phyloP scores from a whole-genome alignment of 2,329 filamentous ascomycete genomes.

The Dactylellina leptospora region DNA sequence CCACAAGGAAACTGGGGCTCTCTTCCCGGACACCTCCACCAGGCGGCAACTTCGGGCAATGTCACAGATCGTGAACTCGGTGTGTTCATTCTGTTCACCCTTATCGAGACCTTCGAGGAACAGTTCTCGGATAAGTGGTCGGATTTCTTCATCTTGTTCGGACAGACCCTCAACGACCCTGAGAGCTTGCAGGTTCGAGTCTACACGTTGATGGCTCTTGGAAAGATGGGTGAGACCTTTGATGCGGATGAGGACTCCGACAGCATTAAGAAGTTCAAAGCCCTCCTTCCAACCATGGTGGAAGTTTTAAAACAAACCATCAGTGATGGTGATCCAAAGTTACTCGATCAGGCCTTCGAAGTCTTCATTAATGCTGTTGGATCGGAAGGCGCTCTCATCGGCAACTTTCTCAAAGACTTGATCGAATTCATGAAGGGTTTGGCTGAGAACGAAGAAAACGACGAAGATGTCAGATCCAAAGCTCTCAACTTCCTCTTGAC shows the following conservation, averaged over 20 bases:
- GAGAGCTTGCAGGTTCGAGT: conserved; percentile 91
- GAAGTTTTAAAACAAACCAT: conserved; percentile 85
- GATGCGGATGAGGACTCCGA: conserved; percentile 84
- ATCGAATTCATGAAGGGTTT: conserved; percentile 94
- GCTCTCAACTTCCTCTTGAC: conserved; percentile 94
- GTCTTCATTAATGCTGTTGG: conserved; percentile 95
- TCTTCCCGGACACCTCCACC: conserved; percentile 79
- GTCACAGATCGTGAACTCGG: conserved; percentile 86
- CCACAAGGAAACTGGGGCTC: conserved; percentile 85
- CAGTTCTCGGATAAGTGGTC: conserved; percentile 81
- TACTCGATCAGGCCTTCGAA: conserved; percentile 88
- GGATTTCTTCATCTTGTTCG: conserved; percentile 83
- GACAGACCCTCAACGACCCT: conserved; percentile 85
- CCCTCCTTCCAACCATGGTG: conserved; percentile 86
- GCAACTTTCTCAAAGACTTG: conserved; percentile 85
- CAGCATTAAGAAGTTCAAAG: conserved; percentile 77
- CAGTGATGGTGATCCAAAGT: conserved; percentile 81
- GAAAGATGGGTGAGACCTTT: conserved; percentile 84
- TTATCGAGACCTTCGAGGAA: conserved; percentile 86
- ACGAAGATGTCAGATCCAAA: conserved; percentile 87
- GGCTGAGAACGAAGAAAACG: conserved; percentile 76
- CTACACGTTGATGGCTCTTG: conserved; percentile 91
- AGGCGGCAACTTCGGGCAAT: conserved; percentile 77
- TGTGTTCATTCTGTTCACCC: conserved; percentile 90
- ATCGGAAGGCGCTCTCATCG: conserved; percentile 84